Conservation (phyloP, 2,329 filamentous ascomycete genomes). For the Aspergillus fumigatiaffinis region DNA sequence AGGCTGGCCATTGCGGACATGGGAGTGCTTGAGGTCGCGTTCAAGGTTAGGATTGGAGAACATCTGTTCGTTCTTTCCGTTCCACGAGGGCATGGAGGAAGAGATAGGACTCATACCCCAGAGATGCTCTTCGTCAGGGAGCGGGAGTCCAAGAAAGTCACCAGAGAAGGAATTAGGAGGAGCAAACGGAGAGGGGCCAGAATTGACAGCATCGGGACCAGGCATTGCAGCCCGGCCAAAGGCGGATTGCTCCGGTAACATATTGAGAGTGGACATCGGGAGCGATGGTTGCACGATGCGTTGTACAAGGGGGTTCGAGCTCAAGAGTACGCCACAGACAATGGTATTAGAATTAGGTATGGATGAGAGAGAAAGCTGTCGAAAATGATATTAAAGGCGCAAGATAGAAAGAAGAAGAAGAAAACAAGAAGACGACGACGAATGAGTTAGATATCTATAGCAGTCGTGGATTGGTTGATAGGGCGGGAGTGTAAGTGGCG, state of each 20-base stretch:
- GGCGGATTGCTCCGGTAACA: constrained; percentile 17
- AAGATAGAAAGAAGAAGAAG: neutral
- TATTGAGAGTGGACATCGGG: constrained; percentile 19
- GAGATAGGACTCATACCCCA: constrained; percentile 31
- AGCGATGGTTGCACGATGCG: neutral
- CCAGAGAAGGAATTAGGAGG: constrained; percentile 16
- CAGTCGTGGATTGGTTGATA: neutral
- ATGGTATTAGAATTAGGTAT: neutral
- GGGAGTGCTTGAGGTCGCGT: constrained; percentile 30
- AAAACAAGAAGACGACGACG: too few species aligned
- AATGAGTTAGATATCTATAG: neutral
- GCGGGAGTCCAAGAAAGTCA: constrained; percentile 26
- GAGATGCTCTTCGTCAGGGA: constrained; percentile 28
- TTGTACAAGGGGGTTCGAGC: neutral
- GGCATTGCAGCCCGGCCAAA: constrained; percentile 12
- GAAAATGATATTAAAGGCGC: neutral
- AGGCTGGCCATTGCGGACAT: constrained; percentile 37
- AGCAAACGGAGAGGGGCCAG: constrained; percentile 5
- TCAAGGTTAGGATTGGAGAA: constrained; percentile 26
- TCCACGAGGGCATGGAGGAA: constrained; percentile 23
- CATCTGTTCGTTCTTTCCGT: constrained; percentile 21
- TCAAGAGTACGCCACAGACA: neutral
- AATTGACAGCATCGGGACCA: constrained; percentile 11
- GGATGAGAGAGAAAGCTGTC: neutral
- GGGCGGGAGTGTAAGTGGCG: neutral